Percentiles rank a stretch among this genome's conserved stretches.
phyloP scores from a whole-genome alignment of 768 basidiomycete genomes.

The Agrocybe chaxingu region DNA sequence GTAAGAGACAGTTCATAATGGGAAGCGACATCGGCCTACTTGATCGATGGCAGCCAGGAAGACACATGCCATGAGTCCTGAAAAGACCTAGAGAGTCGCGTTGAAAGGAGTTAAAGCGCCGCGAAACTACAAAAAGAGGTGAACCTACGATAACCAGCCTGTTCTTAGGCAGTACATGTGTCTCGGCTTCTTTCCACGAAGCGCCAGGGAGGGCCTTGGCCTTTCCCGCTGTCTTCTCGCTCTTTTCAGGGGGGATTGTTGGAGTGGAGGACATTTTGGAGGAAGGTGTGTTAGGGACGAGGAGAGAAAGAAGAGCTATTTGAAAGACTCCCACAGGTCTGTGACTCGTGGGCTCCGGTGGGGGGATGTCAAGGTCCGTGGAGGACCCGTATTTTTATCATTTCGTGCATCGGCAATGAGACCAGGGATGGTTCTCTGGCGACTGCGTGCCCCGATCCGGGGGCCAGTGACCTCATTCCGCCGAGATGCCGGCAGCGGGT shows the following conservation, averaged over 20 bases:
- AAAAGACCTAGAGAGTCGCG: conserved; percentile 35
- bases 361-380: conserved; percentile 4
- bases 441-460: neutral
- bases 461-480: conserved; percentile 13
- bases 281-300: neutral
- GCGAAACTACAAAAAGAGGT: neutral
- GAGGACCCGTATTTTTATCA: conserved; percentile 4
- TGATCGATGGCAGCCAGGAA: conserved; percentile 62
- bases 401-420: neutral
- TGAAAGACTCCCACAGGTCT: conserved; percentile 6
- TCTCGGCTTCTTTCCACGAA: conserved; percentile 53
- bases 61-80: conserved; percentile 40
- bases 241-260: conserved; percentile 1
- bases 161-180: conserved; percentile 56
- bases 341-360: conserved; percentile 5
- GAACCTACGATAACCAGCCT: conserved; percentile 39
- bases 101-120: neutral
- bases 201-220: conserved; percentile 34
- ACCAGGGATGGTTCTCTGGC: neutral
- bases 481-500: conserved; percentile 26
- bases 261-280: conserved; percentile 7
- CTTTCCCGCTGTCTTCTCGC: conserved; percentile 4
- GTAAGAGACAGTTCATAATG: neutral
- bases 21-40: conserved; percentile 26
- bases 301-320: neutral